Evolutionary conservation across 2,329 filamentous ascomycete species (phyloP).

Genomic region (Cladosporium halotolerans): DNA sequence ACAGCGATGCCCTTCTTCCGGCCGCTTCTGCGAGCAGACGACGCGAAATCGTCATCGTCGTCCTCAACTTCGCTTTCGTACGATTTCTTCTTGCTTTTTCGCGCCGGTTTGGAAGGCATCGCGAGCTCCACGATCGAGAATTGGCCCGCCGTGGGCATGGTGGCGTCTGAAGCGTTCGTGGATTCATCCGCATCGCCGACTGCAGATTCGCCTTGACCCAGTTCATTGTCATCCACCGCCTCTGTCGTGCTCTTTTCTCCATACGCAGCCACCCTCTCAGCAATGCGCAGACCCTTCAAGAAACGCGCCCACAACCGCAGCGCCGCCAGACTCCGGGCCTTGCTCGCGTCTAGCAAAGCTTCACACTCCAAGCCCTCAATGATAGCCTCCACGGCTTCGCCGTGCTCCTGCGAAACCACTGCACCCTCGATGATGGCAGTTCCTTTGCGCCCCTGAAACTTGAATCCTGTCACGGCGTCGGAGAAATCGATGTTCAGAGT

Average conservation of each 20-base stretch:
- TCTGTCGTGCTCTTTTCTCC: slow-evolving; percentile 11
- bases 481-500: slow-evolving; percentile 77
- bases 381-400: slow-evolving; percentile 64
- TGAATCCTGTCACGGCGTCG: slow-evolving; percentile 83
- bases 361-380: slow-evolving; percentile 63
- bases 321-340: slow-evolving; percentile 44
- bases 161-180: slow-evolving; percentile 11
- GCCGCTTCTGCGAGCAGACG: background rate
- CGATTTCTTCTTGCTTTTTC: slow-evolving; percentile 10
- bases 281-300: slow-evolving; percentile 59
- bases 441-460: slow-evolving; percentile 77
- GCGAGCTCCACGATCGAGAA: slow-evolving; percentile 18
- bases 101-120: background rate
- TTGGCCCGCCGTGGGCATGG: slow-evolving; percentile 20
- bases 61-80: slow-evolving; percentile 14
- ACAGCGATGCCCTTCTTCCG: background rate
- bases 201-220: slow-evolving; percentile 3
- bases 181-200: slow-evolving; percentile 10
- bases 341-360: slow-evolving; percentile 56
- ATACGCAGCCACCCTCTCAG: slow-evolving; percentile 63
- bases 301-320: slow-evolving; percentile 55
- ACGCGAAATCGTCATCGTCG: slow-evolving; percentile 12
- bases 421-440: slow-evolving; percentile 76
- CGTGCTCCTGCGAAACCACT: slow-evolving; percentile 66
- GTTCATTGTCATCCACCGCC: background rate